Percentiles rank a stretch among this genome's conserved stretches.
Conservation (phyloP, 208 protist species). For the Trypanosoma avium region DNA sequence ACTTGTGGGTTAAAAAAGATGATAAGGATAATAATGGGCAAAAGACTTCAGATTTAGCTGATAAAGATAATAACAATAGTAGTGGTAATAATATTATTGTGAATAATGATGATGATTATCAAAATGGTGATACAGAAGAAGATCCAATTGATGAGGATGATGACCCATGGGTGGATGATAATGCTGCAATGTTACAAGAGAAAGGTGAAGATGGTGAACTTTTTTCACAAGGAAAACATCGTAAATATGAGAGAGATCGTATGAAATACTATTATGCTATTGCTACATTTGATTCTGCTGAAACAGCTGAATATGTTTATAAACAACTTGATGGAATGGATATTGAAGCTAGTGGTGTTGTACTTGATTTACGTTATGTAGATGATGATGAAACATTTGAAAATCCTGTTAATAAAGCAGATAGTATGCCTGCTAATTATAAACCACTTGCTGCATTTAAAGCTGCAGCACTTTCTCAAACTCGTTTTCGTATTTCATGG, state of each 20-base stretch:
- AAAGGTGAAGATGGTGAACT: conserved; percentile 84
- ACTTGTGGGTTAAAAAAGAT: conserved; percentile 75
- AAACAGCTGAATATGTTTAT: conserved; percentile 93
- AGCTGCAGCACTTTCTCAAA: conserved; percentile 82
- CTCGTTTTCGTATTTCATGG: conserved; percentile 91
- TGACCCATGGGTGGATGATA: conserved; percentile 80
- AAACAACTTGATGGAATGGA: conserved; percentile 95
- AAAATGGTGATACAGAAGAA: no score
- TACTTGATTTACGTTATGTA: conserved; percentile 96
- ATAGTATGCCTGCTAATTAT: conserved; percentile 80
- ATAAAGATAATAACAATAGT: background rate
- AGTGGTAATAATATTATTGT: no score
- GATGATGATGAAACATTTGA: conserved; percentile 93
- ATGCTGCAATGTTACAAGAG: conserved; percentile 73
- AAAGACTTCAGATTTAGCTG: background rate
- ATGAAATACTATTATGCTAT: conserved; percentile 98
- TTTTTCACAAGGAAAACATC: conserved; percentile 90
- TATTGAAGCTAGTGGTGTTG: conserved; percentile 93
- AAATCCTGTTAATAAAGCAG: conserved; percentile 52
- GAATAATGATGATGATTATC: no score
- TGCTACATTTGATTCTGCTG: conserved; percentile 91
- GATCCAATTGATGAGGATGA: conserved; percentile 11
- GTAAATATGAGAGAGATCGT: conserved; percentile 93
- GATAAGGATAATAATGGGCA: conserved; percentile 21
- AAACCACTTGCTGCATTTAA: conserved; percentile 80